Base-by-base conservation (phyloP, 352 stramenopile species). In the Labyrinthula sp. region DNA sequence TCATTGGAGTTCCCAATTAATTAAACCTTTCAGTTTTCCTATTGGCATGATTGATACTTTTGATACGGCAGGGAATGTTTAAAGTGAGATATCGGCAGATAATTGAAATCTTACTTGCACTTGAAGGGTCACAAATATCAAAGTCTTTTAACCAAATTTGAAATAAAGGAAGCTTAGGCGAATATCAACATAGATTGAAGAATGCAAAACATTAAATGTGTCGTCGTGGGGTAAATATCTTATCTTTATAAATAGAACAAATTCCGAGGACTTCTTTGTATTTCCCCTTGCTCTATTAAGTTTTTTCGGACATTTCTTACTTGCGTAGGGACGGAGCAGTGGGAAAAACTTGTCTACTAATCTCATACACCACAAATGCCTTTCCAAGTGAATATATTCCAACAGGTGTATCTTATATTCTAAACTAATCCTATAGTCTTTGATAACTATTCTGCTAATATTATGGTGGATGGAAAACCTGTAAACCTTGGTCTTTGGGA, bases 401-500 rank as follows among this genome's bases (percentile, higher is more conserved):
- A 38, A 94, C 83, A n/a, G n/a, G n/a, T n/a, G n/a, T n/a, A n/a
- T n/a, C n/a, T n/a, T n/a, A n/a, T n/a, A n/a, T n/a, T n/a, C n/a
- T n/a, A n/a, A n/a, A n/a, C n/a, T n/a, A n/a, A n/a, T n/a, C n/a
- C n/a, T n/a, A n/a, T n/a, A 9, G 48, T 67, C 15, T 66, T 67
- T 25, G 56, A 67, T 35, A 67, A 66, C 39, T 66, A 61, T 39
- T 64, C 52, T 38, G 65, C 65, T 3, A 69, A 68, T 9, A 63
- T 72, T 9, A 67, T 69, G 63, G 78, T 91, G 38, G 77, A 90
- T 55, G 73, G 71, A 56, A 82, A 85, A 54, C 82, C 80, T 23
- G 87, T 95, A 60, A 94, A 91, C 61, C 60, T 95, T 18, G 80
- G 80, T 22, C 66, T 95, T 10, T 95, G 83, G 83, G 83, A 95